phyloP scores from a whole-genome alignment of 2,329 filamentous ascomycete species.

The Talaromyces pinophilus region DNA sequence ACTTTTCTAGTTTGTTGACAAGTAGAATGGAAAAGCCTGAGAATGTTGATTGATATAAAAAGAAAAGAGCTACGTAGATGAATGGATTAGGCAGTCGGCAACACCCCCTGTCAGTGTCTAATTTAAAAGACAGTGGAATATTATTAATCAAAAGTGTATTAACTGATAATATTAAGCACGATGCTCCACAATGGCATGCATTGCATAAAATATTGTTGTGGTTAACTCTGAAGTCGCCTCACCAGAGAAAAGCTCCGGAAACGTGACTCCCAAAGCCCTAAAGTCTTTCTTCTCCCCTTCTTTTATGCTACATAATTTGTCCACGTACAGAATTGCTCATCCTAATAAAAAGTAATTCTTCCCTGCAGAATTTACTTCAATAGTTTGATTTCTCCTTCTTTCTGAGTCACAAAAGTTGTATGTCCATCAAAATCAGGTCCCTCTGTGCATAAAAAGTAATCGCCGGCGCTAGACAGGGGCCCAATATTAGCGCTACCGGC shows the following conservation, averaged over 20 bases:
- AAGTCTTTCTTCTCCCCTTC: background rate
- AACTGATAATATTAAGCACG: background rate
- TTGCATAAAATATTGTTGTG: background rate
- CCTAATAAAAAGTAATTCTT: too few relatives aligned
- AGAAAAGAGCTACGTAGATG: background rate
- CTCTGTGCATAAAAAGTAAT: background rate
- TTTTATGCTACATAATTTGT: background rate
- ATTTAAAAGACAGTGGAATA: background rate
- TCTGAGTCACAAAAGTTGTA: background rate
- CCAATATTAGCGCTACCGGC: background rate
- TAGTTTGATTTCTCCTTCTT: background rate
- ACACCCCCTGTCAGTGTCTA: background rate
- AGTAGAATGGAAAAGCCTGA: background rate
- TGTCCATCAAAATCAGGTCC: background rate
- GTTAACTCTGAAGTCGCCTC: background rate
- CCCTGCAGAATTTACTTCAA: background rate
- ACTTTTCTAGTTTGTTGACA: background rate
- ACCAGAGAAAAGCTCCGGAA: background rate
- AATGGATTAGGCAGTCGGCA: background rate
- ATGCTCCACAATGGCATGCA: background rate
- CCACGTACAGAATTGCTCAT: background rate
- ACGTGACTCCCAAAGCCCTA: background rate
- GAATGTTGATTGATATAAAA: background rate
- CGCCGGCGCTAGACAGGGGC: conserved; percentile 4
- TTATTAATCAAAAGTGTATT: background rate